Evolutionary conservation across 331 rosid genomes (phyloP).

Genomic region (Rosa hybrid): DNA sequence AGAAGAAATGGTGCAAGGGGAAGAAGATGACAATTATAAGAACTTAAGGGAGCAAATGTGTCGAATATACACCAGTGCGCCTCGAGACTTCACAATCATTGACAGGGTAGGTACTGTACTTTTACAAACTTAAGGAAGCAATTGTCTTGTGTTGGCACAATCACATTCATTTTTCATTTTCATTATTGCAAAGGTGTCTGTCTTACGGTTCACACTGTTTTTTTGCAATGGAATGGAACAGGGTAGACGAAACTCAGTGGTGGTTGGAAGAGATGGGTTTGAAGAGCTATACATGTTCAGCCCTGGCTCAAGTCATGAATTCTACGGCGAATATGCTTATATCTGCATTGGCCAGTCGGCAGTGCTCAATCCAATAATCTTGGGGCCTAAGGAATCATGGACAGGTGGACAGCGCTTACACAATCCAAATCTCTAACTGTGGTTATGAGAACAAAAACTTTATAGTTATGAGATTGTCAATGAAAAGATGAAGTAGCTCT

Average conservation of each 20-base stretch:
- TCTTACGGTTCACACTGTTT: neutral
- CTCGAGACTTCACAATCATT: constrained; percentile 65
- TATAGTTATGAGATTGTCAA: neutral
- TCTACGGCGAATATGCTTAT: constrained; percentile 60
- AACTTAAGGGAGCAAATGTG: constrained; percentile 56
- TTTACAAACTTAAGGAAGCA: neutral
- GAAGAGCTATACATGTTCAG: constrained; percentile 75
- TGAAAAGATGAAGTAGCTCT: neutral
- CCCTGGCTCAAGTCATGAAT: constrained; percentile 69
- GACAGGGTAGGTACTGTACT: constrained; percentile 59
- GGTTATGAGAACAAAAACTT: neutral
- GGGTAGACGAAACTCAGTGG: constrained; percentile 92
- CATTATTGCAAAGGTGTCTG: neutral
- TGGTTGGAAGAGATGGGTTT: constrained; percentile 72
- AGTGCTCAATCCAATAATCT: constrained; percentile 54
- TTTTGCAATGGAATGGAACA: constrained; percentile 30
- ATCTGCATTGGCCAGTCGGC: constrained; percentile 78
- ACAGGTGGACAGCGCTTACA: constrained; percentile 59
- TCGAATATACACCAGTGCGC: constrained; percentile 65
- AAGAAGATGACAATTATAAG: constrained; percentile 69
- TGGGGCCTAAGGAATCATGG: constrained; percentile 59
- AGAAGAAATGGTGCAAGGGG: constrained; percentile 43
- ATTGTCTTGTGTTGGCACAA: neutral
- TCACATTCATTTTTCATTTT: neutral
- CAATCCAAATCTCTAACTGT: constrained; percentile 63